These are phyloP conservation scores for Solanum okadae DNA, from an alignment of 257 asterid genomes.

Conservation along the genomic window DNA sequence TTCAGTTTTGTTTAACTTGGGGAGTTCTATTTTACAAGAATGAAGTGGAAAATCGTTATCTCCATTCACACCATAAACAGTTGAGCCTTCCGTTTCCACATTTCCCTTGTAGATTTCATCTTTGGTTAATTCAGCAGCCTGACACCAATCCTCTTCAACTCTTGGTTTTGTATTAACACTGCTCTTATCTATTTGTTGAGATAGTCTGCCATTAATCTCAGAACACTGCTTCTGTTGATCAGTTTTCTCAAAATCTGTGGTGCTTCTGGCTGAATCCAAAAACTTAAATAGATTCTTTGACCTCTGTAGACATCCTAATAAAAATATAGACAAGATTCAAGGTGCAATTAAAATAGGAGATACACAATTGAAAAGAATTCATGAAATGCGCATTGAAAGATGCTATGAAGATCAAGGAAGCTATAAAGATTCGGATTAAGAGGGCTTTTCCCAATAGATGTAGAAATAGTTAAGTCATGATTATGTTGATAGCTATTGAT, in stretches of 20 bases:
- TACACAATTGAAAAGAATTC: background rate
- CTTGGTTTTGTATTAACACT: background rate
- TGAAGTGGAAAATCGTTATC: constrained; percentile 10
- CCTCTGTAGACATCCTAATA: constrained; percentile 32
- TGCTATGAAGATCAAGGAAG: background rate
- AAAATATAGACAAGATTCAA: constrained; percentile 1
- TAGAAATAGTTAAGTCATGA: background rate
- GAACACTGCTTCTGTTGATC: background rate
- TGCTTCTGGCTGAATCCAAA: constrained; percentile 21
- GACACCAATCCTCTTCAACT: background rate
- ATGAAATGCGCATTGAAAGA: background rate
- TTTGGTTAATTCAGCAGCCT: background rate
- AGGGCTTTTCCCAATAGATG: background rate
- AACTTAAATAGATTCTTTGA: constrained; percentile 2
- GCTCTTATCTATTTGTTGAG: background rate
- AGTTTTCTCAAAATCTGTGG: constrained; percentile 4
- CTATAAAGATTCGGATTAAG: background rate
- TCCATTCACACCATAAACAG: constrained; percentile 3
- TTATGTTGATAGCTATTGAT: background rate
- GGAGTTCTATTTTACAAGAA: constrained; percentile 8
- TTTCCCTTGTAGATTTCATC: background rate
- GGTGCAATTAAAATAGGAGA: background rate
- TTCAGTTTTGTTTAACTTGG: constrained; percentile 12
- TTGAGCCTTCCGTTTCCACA: constrained; percentile 8
- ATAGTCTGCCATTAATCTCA: background rate